phyloP scores from a whole-genome alignment of 2,329 filamentous ascomycete genomes.

The Daldinia sp. region DNA sequence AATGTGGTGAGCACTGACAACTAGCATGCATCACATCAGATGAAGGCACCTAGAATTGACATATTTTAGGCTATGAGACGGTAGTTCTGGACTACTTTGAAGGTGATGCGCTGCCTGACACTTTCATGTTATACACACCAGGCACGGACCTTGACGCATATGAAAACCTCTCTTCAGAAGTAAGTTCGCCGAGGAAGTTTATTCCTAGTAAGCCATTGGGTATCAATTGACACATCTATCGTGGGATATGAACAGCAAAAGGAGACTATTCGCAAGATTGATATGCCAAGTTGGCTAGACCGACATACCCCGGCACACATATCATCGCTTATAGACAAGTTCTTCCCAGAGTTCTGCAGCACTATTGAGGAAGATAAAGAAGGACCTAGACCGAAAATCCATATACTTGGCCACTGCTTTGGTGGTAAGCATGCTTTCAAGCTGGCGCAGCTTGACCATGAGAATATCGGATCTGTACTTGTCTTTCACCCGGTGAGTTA shows the following conservation, averaged over 20 bases:
- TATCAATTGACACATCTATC: neutral
- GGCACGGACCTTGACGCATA: constrained; percentile 25
- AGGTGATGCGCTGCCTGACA: constrained; percentile 25
- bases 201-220: neutral
- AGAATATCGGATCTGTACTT: constrained; percentile 18
- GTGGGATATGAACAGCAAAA: constrained; percentile 13
- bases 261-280: constrained; percentile 27
- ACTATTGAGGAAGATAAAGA: neutral
- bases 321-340: constrained; percentile 16
- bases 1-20: constrained; percentile 1
- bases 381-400: neutral
- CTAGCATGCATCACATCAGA: neutral
- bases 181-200: neutral
- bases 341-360: constrained; percentile 17
- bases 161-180: constrained; percentile 14
- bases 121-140: constrained; percentile 25
- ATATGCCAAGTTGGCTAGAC: constrained; percentile 26
- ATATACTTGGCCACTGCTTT: constrained; percentile 24
- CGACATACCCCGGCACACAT: constrained; percentile 18
- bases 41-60: too few species aligned
- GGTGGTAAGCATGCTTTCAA: constrained; percentile 31
- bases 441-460: constrained; percentile 10
- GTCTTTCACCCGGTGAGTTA: constrained; percentile 26
- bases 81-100: constrained; percentile 26
- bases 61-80: constrained; percentile 16